Evolutionary conservation across 495 filamentous ascomycete species (phyloP), one percentile per base, ranked within the genome.

Genomic region (Entonaema liquescens): DNA sequence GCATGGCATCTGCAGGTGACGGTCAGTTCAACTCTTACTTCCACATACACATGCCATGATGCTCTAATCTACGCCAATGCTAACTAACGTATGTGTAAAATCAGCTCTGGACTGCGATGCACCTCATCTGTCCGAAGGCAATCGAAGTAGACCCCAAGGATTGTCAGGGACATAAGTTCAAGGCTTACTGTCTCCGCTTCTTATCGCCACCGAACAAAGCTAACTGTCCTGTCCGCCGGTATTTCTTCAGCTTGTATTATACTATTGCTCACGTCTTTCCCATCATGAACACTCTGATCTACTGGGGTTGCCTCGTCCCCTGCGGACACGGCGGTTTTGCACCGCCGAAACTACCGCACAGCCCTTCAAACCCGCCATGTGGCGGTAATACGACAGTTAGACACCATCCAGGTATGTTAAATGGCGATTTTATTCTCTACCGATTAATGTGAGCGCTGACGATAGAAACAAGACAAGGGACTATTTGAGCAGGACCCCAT

Each of bases 181-280:
- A 68, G 64, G 68, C 62, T 54, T 61, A 38, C 12, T 49, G 78
- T 11, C 68, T 80, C 40, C 77, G 70, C 15, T 70, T 76, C 58
- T 73, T 83, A 35, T 83, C 80, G 15, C 83, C 79, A 29, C 80
- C 78, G 3, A 69, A 73, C 35, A 76, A 80, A 55, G 75, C 76
- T 7, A 35, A 44, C 12, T 66, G 74, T 29, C 75, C 74, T 13
- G 73, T 78, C 50, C 79, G 83, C 38, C 79, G 75, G 8, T 76
- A 78, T 31, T 74, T 68, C 47, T 87, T 86, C 75, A 84, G 81
- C 60, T 65, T 86, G 65, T 86, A 83, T 74, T 87, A 87, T 73
- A 81, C 78, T 5, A 72, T 78, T 31, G 77, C 77, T 12, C 78
- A 80, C 59, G 78, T 83, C 4, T 82, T 83, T 59, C 73, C 78